A percentile compares a stretch with the other conserved stretches of the same genome.
Evolutionary conservation across 305 asterid genomes (phyloP).

Genomic region (Fraxinus latifolia): DNA sequence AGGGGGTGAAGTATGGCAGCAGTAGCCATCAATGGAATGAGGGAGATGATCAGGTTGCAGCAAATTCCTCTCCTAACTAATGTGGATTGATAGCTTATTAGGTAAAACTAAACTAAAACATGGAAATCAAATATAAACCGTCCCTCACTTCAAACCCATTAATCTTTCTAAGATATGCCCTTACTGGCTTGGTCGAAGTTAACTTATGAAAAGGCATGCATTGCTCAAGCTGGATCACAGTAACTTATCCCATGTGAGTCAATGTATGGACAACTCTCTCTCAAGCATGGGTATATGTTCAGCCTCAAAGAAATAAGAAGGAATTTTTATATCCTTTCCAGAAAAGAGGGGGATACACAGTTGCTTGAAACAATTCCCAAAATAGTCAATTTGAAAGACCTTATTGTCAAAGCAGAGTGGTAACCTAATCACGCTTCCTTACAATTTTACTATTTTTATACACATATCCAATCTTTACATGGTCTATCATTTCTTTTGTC

Average conservation of each 20-base stretch:
- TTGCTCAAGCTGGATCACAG: neutral
- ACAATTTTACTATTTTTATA: neutral
- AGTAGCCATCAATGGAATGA: neutral
- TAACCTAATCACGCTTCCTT: neutral
- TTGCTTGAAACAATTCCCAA: neutral
- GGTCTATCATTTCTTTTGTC: neutral
- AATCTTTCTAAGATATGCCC: neutral
- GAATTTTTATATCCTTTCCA: neutral
- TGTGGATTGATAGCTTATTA: neutral
- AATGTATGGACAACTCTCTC: neutral
- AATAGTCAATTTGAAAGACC: neutral
- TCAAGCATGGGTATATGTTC: neutral
- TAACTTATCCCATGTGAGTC: neutral
- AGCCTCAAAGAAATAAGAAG: neutral
- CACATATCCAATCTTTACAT: neutral
- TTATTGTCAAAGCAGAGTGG: neutral
- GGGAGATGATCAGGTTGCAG: neutral
- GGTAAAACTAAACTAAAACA: neutral
- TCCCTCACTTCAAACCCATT: neutral
- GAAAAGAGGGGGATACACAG: neutral
- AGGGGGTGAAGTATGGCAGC: neutral
- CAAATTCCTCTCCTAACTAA: neutral
- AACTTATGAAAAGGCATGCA: neutral
- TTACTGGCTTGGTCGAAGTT: neutral
- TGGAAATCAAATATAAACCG: neutral